These are phyloP conservation scores for Panicum miliaceum DNA, from an alignment of 176 grass and related monocot genomes.

Conservation along the genomic window DNA sequence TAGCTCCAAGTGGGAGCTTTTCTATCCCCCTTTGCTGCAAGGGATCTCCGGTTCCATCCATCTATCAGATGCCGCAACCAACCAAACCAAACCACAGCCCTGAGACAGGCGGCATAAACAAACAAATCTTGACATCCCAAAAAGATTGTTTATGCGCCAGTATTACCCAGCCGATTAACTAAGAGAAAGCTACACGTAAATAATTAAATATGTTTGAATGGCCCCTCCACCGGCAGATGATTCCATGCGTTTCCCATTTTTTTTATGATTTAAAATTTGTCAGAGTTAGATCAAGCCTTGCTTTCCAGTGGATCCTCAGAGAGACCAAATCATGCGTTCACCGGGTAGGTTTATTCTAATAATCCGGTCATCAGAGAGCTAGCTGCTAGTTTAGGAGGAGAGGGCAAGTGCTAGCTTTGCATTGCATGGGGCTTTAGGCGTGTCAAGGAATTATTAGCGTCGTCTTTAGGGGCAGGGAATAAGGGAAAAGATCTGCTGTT, in stretches of 20 bases:
- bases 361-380: neutral
- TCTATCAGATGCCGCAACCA: slow-evolving; percentile 41
- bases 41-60: slow-evolving; percentile 51
- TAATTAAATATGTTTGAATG: slow-evolving; percentile 6
- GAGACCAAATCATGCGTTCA: slow-evolving; percentile 35
- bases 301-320: slow-evolving; percentile 53
- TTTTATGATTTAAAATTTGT: slow-evolving; percentile 2
- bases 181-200: neutral
- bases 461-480: slow-evolving; percentile 24
- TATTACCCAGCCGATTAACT: neutral
- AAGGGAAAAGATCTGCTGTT: slow-evolving; percentile 8
- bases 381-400: neutral
- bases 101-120: slow-evolving; percentile 37
- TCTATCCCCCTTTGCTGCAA: slow-evolving; percentile 11
- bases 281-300: slow-evolving; percentile 48
- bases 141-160: slow-evolving; percentile 18
- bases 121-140: slow-evolving; percentile 43
- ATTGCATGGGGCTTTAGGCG: slow-evolving; percentile 31
- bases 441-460: slow-evolving; percentile 40
- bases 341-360: slow-evolving; percentile 21
- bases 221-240: slow-evolving; percentile 38
- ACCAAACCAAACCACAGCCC: slow-evolving; percentile 28
- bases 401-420: slow-evolving; percentile 17
- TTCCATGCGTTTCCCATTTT: slow-evolving; percentile 24
- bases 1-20: slow-evolving; percentile 42